phyloP scores from a whole-genome alignment of 2,329 filamentous ascomycete species.

The Paracamarosporium sp. region DNA sequence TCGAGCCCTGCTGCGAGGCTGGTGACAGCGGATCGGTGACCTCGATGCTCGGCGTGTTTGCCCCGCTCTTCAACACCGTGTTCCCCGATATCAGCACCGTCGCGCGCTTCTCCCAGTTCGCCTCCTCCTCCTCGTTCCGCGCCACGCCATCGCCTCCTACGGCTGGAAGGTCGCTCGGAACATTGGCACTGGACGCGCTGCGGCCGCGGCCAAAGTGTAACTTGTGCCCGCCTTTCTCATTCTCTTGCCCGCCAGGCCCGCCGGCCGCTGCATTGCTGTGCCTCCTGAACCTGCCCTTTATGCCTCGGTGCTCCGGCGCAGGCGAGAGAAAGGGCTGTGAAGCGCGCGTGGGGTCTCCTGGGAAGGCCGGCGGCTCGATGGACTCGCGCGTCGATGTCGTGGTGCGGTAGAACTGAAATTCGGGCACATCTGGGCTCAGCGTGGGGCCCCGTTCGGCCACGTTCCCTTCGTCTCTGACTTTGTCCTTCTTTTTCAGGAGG shows the following conservation, averaged over 20 bases:
- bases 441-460: slow-evolving; percentile 26
- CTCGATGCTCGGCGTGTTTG: slow-evolving; percentile 36
- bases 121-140: slow-evolving; percentile 55
- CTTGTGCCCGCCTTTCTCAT: slow-evolving; percentile 45
- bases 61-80: slow-evolving; percentile 48
- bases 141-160: slow-evolving; percentile 61
- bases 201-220: slow-evolving; percentile 67
- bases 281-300: slow-evolving; percentile 41
- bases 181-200: slow-evolving; percentile 68
- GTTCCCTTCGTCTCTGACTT: slow-evolving; percentile 48
- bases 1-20: slow-evolving; percentile 6
- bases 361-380: slow-evolving; percentile 71
- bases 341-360: slow-evolving; percentile 48
- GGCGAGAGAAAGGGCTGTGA: slow-evolving; percentile 34
- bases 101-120: slow-evolving; percentile 89
- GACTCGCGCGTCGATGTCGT: slow-evolving; percentile 82
- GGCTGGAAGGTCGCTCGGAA: slow-evolving; percentile 81
- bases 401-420: slow-evolving; percentile 84
- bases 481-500: slow-evolving; percentile 70
- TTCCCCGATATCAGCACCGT: slow-evolving; percentile 78
- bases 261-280: slow-evolving; percentile 38
- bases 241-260: slow-evolving; percentile 16
- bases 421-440: slow-evolving; percentile 47
- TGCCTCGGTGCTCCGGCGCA: slow-evolving; percentile 25
- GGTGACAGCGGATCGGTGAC: slow-evolving; percentile 19